Evolutionary conservation across 108 stramenopile genomes (phyloP).

Genomic region (Nitzschia putrida): DNA sequence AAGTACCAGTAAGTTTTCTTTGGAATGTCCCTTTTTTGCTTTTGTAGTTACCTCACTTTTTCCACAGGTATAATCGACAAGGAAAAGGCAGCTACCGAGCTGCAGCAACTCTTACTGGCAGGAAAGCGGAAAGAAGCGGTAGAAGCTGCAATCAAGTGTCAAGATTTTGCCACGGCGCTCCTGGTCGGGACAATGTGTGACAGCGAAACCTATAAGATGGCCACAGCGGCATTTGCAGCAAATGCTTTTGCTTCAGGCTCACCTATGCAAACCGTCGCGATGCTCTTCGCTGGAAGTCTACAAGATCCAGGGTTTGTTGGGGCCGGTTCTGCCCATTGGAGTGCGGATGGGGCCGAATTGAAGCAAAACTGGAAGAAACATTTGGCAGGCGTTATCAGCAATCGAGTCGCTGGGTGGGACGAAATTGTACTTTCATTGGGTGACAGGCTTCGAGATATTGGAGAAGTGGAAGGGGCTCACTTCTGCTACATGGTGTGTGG

Average conservation of each 20-base stretch:
- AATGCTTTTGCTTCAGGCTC: conserved; percentile 56
- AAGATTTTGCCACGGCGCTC: conserved; percentile 73
- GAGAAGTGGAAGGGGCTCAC: conserved; percentile 66
- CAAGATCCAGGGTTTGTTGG: conserved; percentile 29
- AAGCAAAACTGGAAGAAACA: conserved; percentile 61
- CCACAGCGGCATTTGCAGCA: conserved; percentile 58
- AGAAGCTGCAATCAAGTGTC: conserved; percentile 53
- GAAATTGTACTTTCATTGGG: conserved; percentile 73
- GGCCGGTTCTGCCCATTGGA: conserved; percentile 39
- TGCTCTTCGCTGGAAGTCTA: conserved; percentile 69
- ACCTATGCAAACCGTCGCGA: conserved; percentile 68
- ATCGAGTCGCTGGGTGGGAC: conserved; percentile 79
- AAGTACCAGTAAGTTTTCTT: background rate
- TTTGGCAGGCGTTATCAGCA: conserved; percentile 77
- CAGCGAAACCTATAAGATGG: conserved; percentile 55
- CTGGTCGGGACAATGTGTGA: conserved; percentile 77
- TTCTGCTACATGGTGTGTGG: conserved; percentile 87
- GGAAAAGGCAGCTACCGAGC: conserved; percentile 25
- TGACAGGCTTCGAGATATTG: conserved; percentile 66
- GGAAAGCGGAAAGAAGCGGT: conserved; percentile 77
- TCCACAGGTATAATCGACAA: conserved; percentile 11
- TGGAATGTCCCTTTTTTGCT: background rate
- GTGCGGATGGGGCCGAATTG: conserved; percentile 42
- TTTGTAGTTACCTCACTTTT: background rate
- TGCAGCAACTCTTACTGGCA: conserved; percentile 57